phyloP scores from a whole-genome alignment of 345 rosid species.

The Angophora floribunda region DNA sequence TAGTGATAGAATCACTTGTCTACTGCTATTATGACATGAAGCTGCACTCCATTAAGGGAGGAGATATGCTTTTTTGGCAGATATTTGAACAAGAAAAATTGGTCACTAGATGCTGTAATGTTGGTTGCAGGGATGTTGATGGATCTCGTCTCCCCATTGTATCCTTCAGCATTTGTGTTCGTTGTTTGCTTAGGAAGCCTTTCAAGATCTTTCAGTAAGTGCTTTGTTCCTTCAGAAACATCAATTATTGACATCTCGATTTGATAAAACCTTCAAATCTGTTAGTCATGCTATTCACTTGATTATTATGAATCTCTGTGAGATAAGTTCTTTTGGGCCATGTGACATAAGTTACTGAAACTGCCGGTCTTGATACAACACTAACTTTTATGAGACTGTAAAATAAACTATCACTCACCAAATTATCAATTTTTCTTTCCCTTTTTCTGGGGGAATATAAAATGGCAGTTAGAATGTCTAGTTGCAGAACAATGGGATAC shows the following conservation, averaged over 20 bases:
- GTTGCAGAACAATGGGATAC: not conserved
- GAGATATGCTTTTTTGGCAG: not conserved
- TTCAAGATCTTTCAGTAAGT: conserved; percentile 93
- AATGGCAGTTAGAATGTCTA: not conserved
- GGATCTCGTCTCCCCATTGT: conserved; percentile 92
- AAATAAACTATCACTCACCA: not conserved
- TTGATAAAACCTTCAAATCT: not conserved
- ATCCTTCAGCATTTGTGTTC: conserved; percentile 82
- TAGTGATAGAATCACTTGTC: not conserved
- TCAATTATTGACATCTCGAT: not conserved
- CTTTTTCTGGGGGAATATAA: not conserved
- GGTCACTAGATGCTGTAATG: not conserved
- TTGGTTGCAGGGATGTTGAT: conserved; percentile 84
- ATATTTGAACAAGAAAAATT: not conserved
- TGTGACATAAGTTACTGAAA: not conserved
- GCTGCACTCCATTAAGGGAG: not conserved
- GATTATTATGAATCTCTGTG: not conserved
- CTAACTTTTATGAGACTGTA: not conserved
- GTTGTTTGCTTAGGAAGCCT: conserved; percentile 93
- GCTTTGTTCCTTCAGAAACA: not conserved
- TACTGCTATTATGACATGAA: not conserved
- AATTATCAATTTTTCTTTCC: not conserved
- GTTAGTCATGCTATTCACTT: not conserved
- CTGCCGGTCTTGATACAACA: not conserved
- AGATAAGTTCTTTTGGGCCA: not conserved